A percentile compares a stretch with the other conserved stretches of the same genome.
Evolutionary conservation across 768 basidiomycete genomes (phyloP).

Genomic region (Cantharellus anzutake): DNA sequence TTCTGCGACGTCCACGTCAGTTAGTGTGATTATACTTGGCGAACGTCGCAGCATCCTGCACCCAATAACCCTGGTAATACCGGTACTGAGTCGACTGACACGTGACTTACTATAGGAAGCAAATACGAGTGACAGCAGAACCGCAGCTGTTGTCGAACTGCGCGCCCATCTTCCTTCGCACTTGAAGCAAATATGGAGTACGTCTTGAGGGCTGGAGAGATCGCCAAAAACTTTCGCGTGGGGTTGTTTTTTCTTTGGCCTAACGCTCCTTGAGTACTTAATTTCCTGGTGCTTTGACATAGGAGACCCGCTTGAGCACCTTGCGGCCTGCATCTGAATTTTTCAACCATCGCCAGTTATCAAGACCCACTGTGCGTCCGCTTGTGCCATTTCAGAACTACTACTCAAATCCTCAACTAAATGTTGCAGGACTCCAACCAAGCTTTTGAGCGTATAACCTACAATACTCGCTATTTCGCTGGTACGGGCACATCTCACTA

Average conservation of each 20-base stretch:
- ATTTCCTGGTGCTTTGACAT: not conserved
- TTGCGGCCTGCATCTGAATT: conserved; percentile 58
- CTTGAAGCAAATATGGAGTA: not conserved
- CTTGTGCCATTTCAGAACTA: not conserved
- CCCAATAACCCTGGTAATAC: not conserved
- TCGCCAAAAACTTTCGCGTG: not conserved
- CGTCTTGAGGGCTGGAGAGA: not conserved
- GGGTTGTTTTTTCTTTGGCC: not conserved
- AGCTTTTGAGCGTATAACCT: conserved; percentile 32
- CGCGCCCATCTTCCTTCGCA: too few relatives aligned
- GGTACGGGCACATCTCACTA: not conserved
- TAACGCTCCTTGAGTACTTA: not conserved
- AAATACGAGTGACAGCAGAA: not conserved
- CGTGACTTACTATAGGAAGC: not conserved
- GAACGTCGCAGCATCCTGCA: not conserved
- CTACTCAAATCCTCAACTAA: not conserved
- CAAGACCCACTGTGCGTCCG: conserved; percentile 42
- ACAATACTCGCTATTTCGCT: conserved; percentile 11
- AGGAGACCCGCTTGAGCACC: conserved; percentile 68
- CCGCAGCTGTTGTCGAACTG: not conserved
- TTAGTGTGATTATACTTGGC: not conserved
- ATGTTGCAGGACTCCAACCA: conserved; percentile 29
- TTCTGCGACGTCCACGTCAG: not conserved
- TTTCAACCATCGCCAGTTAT: conserved; percentile 68
- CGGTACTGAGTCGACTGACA: not conserved